Evolutionary conservation across 2,329 filamentous ascomycete genomes (phyloP).

Genomic region (Curvularia sp.): DNA sequence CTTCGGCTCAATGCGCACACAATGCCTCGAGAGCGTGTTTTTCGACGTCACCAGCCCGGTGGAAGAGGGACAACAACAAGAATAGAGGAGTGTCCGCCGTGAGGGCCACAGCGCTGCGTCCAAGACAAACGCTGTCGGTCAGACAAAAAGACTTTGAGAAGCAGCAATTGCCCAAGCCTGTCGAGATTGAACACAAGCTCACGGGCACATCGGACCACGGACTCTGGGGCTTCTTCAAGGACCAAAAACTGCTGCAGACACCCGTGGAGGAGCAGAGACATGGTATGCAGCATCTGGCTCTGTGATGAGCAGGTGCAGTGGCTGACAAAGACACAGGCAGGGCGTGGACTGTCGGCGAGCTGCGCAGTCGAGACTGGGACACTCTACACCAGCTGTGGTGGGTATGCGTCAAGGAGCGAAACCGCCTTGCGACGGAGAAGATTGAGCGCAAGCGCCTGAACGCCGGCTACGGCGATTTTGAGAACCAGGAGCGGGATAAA

Average conservation of each 20-base stretch:
- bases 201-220: slow-evolving; percentile 77
- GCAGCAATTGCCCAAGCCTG: slow-evolving; percentile 70
- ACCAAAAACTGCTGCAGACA: slow-evolving; percentile 71
- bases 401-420: slow-evolving; percentile 89
- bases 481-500: slow-evolving; percentile 68
- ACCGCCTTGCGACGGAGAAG: slow-evolving; percentile 81
- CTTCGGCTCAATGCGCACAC: slow-evolving; percentile 34
- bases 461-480: slow-evolving; percentile 75
- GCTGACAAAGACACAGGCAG: slow-evolving; percentile 60
- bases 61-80: slow-evolving; percentile 76
- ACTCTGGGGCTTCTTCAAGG: slow-evolving; percentile 88
- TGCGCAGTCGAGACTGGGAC: slow-evolving; percentile 90
- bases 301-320: slow-evolving; percentile 4
- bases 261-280: slow-evolving; percentile 75
- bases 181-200: slow-evolving; percentile 65
- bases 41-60: slow-evolving; percentile 58
- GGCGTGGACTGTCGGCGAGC: slow-evolving; percentile 82
- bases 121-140: slow-evolving; percentile 75
- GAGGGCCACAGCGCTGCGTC: slow-evolving; percentile 71
- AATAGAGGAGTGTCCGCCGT: slow-evolving; percentile 82
- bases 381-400: slow-evolving; percentile 94
- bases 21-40: slow-evolving; percentile 59
- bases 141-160: slow-evolving; percentile 63
- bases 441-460: slow-evolving; percentile 71
- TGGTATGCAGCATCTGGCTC: slow-evolving; percentile 55